Percentiles rank a stretch among this genome's conserved stretches.
Conservation (phyloP, 345 rosid genomes). For the Eucalyptus sideroxylon region DNA sequence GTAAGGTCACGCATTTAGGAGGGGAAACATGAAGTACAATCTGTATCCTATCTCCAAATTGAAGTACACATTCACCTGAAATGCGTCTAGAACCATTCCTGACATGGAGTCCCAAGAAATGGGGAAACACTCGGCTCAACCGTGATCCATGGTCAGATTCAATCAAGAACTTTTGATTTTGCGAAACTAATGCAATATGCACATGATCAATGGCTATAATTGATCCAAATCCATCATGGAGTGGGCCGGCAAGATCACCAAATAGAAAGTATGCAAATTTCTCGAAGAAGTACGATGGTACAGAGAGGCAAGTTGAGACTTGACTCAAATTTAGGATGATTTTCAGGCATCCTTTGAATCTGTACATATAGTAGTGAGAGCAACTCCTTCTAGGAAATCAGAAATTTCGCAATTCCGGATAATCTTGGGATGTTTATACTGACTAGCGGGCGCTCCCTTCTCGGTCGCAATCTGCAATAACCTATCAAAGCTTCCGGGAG, state of each 20-base stretch:
- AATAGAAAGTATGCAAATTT: background rate
- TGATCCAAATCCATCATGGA: background rate
- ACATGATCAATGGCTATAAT: background rate
- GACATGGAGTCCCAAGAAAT: background rate
- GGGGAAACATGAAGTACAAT: background rate
- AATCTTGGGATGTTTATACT: conserved; percentile 44
- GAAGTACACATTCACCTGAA: background rate
- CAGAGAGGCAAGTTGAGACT: background rate
- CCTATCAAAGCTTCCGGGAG: conserved; percentile 25
- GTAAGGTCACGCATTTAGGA: background rate
- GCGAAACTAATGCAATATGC: background rate
- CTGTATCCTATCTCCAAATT: background rate
- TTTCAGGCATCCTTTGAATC: background rate
- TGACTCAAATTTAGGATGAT: background rate
- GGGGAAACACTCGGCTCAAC: background rate
- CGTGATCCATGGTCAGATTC: background rate
- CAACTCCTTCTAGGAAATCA: conserved; percentile 16
- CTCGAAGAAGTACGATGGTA: background rate
- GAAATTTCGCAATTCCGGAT: conserved; percentile 15
- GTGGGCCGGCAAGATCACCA: background rate
- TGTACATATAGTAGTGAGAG: conserved; percentile 1
- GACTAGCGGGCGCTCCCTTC: conserved; percentile 34
- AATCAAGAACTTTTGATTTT: background rate
- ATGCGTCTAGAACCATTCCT: background rate
- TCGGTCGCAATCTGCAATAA: conserved; percentile 9